phyloP scores from a whole-genome alignment of 306 rosid species.

The Rubus idaeus region DNA sequence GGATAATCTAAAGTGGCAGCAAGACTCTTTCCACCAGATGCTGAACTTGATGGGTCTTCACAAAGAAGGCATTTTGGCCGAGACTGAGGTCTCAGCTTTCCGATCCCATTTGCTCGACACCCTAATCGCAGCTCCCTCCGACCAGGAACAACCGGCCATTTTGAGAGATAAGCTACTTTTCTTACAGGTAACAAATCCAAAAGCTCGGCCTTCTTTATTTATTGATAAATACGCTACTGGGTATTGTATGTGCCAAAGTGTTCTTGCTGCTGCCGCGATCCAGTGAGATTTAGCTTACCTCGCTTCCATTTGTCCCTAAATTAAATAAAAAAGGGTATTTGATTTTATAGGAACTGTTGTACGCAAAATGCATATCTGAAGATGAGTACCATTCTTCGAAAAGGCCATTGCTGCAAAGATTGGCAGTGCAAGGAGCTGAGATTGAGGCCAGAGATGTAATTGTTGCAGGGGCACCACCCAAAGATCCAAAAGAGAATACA shows the following conservation, averaged over 20 bases:
- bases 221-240: not conserved
- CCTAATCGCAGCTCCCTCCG: constrained; percentile 62
- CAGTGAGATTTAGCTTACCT: not conserved
- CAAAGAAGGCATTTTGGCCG: constrained; percentile 77
- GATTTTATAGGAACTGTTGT: constrained; percentile 63
- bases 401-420: constrained; percentile 78
- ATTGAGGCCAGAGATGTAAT: constrained; percentile 73
- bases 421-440: constrained; percentile 79
- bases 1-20: constrained; percentile 95
- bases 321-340: not conserved
- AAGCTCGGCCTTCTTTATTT: not conserved
- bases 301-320: not conserved
- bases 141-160: constrained; percentile 60
- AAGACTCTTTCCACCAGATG: constrained; percentile 86
- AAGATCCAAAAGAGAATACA: constrained; percentile 41
- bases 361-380: constrained; percentile 75
- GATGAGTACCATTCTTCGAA: constrained; percentile 88
- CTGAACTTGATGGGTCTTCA: constrained; percentile 90
- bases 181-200: constrained; percentile 58
- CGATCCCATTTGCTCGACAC: constrained; percentile 73
- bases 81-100: constrained; percentile 64
- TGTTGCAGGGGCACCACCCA: constrained; percentile 32
- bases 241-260: not conserved
- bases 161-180: constrained; percentile 78
- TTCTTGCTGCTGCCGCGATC: not conserved